These are phyloP conservation scores for Filobasidium floriforme DNA, from an alignment of 768 basidiomycete species.

Conservation along the genomic window DNA sequence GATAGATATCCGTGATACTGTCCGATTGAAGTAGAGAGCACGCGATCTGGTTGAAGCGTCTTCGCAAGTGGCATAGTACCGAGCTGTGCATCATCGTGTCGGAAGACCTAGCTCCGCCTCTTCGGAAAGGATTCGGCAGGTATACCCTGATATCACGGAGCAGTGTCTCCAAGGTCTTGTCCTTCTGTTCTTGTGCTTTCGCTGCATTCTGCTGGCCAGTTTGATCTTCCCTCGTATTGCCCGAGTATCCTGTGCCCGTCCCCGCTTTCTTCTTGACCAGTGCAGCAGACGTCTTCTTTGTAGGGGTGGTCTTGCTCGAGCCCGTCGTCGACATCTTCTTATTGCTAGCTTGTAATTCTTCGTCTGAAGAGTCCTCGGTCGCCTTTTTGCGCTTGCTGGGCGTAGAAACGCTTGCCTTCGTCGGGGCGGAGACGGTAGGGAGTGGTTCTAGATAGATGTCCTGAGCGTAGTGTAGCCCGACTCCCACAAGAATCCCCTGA, in stretches of 20 bases:
- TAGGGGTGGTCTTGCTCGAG: background rate
- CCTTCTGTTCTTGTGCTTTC: conserved; percentile 63
- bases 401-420: background rate
- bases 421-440: conserved; percentile 35
- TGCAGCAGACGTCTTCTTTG: no score
- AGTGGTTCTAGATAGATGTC: conserved; percentile 49
- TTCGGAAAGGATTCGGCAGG: conserved; percentile 70
- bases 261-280: background rate
- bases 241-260: conserved; percentile 65
- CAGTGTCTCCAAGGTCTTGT: conserved; percentile 70
- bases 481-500: conserved; percentile 82
- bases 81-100: conserved; percentile 55
- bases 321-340: conserved; percentile 35
- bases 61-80: conserved; percentile 77
- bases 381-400: no score
- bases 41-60: conserved; percentile 81
- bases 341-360: background rate
- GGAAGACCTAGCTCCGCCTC: conserved; percentile 67
- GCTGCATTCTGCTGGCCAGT: conserved; percentile 72
- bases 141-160: conserved; percentile 68
- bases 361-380: background rate
- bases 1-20: conserved; percentile 89
- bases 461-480: conserved; percentile 81
- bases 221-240: conserved; percentile 72
- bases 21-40: conserved; percentile 82